Evolutionary conservation across 2,329 filamentous ascomycete species (phyloP).

Genomic region (Dryadomyces quercivorus): DNA sequence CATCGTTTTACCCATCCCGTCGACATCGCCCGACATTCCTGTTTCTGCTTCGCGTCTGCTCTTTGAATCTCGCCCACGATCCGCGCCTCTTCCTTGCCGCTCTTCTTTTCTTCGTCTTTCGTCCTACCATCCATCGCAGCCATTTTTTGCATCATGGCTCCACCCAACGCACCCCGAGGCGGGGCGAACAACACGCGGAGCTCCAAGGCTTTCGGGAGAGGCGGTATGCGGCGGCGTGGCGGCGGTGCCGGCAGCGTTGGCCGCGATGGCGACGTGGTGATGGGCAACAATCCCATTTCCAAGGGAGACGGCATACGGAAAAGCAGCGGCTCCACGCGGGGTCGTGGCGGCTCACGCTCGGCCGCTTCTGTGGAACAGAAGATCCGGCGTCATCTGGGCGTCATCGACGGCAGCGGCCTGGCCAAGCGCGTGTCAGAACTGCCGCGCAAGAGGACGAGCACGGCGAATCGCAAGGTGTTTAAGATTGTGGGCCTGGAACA

Average conservation of each 20-base stretch:
- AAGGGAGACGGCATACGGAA: slow-evolving; percentile 8
- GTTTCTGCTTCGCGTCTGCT: not conserved
- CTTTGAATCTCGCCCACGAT: not conserved
- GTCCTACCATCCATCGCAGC: not conserved
- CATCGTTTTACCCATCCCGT: not conserved
- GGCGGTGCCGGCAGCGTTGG: slow-evolving; percentile 22
- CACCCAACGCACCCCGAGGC: not conserved
- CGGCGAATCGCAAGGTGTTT: slow-evolving; percentile 24
- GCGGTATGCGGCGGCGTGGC: slow-evolving; percentile 24
- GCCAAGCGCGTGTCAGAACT: slow-evolving; percentile 13
- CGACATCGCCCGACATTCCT: not conserved
- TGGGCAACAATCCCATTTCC: slow-evolving; percentile 25
- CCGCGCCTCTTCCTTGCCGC: not conserved
- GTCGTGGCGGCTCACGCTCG: slow-evolving; percentile 4
- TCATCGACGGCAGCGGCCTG: slow-evolving; percentile 15
- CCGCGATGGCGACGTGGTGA: slow-evolving; percentile 47
- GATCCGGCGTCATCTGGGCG: slow-evolving; percentile 18
- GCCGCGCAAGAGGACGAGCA: slow-evolving; percentile 12
- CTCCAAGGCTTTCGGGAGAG: not conserved
- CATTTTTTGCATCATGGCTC: not conserved
- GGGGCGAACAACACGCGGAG: not conserved
- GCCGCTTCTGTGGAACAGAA: slow-evolving; percentile 8
- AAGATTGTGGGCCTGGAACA: slow-evolving; percentile 50
- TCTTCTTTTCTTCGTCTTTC: not conserved
- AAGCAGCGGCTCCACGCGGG: not conserved